Evolutionary conservation across 2,329 filamentous ascomycete genomes (phyloP), one percentile per base, ranked within the genome.

Genomic region (Apiospora arundinis): DNA sequence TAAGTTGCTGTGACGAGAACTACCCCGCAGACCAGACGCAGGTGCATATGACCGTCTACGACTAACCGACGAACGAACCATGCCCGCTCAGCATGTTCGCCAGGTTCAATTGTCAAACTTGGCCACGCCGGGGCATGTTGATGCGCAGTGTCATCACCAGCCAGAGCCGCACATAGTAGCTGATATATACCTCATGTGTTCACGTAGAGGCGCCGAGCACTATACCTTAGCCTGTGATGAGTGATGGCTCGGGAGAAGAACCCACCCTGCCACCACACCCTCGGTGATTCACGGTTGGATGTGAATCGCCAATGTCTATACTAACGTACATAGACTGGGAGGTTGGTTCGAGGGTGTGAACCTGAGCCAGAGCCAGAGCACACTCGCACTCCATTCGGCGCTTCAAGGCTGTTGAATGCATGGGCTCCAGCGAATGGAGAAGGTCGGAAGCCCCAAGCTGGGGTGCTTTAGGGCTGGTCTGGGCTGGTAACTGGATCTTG

Each of bases 21-120:
- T 73, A 75, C 75, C 76, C 77, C 76, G 75, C 74, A 74, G 74
- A 77, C 70, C 74, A 74, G 74, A 77, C 70, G 74, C 72, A 74
- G 74, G 74, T 76, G 77, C 77, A 78, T 74, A 77, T 79, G 77
- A 78, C 76, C 76, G 32, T 40, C 32, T 40, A 63, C 56, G 18
- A 21, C 25, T 56, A 63, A 8, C 32, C 18, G 56, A 73, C 72
- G 72, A 70, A 73, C 74, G 76, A 79, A 78, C 77, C 73, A 75
- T 74, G 72, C 71, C 72, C 70, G 70, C 72, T 68, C 73, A 72
- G 73, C 70, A 70, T 72, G 74, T 78, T 77, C 72, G 71, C 70
- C 72, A 67, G 70, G 67, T 46, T 37, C 56, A 67, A 71, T 72
- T 70, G 70, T 32, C 71, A 42, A 69, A 67, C 21, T 46, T 45